Conservation (phyloP, 2,329 filamentous ascomycete genomes). For the Bipolaris cookei region DNA sequence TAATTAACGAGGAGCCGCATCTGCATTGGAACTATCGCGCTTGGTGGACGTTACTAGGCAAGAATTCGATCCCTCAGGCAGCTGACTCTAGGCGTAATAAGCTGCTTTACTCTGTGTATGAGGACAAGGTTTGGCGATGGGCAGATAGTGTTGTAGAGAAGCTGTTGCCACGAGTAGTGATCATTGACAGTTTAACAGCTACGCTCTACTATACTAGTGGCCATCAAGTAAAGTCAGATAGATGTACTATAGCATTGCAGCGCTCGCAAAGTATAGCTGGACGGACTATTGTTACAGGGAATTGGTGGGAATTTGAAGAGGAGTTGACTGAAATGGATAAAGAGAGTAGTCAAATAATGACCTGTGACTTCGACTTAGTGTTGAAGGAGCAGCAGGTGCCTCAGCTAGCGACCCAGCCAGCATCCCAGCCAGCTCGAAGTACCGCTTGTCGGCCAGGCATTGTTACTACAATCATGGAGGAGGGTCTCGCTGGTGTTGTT, state of each 20-base stretch:
- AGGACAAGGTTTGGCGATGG: constrained; percentile 4
- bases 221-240: constrained; percentile 6
- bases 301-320: no score
- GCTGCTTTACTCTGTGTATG: background rate
- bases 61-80: no score
- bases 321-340: constrained; percentile 5
- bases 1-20: no score
- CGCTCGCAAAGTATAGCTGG: background rate
- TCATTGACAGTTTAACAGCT: constrained; percentile 4
- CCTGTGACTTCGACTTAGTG: background rate
- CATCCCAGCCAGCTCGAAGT: background rate
- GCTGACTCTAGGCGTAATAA: no score
- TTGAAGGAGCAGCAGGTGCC: background rate
- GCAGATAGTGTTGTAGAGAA: constrained; percentile 5
- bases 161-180: background rate
- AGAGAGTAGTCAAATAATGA: background rate
- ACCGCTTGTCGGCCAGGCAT: background rate
- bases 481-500: background rate
- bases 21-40: no score
- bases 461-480: background rate
- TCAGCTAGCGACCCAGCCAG: no score
- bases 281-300: background rate
- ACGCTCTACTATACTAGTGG: constrained; percentile 7
- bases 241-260: constrained; percentile 7
- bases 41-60: no score